These are phyloP conservation scores for Medicago lupulina DNA, from an alignment of 306 rosid species.

Conservation along the genomic window DNA sequence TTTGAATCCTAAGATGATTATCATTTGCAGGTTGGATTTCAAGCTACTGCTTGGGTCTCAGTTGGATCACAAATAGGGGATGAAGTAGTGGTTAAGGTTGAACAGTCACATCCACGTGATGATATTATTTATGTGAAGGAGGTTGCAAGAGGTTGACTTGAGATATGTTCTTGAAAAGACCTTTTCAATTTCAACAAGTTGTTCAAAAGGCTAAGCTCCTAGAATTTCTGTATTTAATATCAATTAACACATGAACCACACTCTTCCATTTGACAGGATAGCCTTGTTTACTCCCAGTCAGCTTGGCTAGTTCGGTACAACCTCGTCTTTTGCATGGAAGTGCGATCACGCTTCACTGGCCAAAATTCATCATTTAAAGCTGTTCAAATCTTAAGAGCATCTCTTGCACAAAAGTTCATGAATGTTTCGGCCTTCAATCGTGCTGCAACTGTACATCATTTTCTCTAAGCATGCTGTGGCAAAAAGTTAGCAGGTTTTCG, in stretches of 20 bases:
- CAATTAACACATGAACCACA: neutral
- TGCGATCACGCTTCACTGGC: slow-evolving; percentile 14
- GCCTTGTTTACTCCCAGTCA: slow-evolving; percentile 6
- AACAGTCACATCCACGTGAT: slow-evolving; percentile 89
- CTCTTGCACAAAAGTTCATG: slow-evolving; percentile 31
- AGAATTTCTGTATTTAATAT: neutral
- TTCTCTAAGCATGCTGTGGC: slow-evolving; percentile 15
- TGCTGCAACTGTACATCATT: slow-evolving; percentile 28
- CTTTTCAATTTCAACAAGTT: slow-evolving; percentile 2
- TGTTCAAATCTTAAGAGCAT: slow-evolving; percentile 34
- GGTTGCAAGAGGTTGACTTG: slow-evolving; percentile 49
- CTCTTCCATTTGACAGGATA: slow-evolving; percentile 11
- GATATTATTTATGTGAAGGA: slow-evolving; percentile 78
- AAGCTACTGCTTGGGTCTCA: slow-evolving; percentile 80
- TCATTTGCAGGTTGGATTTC: slow-evolving; percentile 80
- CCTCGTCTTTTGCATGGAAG: slow-evolving; percentile 32
- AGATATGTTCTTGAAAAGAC: slow-evolving; percentile 18
- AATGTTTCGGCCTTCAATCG: slow-evolving; percentile 18
- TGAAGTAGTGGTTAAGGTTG: slow-evolving; percentile 78
- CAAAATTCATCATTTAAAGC: slow-evolving; percentile 29
- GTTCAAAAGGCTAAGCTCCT: slow-evolving; percentile 35
- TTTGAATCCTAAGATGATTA: slow-evolving; percentile 33
- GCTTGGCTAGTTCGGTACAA: slow-evolving; percentile 12
- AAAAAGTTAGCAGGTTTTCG: slow-evolving; percentile 36
- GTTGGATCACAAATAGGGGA: slow-evolving; percentile 79